Conservation (phyloP, 768 basidiomycete species). For the Auricularia cornea region DNA sequence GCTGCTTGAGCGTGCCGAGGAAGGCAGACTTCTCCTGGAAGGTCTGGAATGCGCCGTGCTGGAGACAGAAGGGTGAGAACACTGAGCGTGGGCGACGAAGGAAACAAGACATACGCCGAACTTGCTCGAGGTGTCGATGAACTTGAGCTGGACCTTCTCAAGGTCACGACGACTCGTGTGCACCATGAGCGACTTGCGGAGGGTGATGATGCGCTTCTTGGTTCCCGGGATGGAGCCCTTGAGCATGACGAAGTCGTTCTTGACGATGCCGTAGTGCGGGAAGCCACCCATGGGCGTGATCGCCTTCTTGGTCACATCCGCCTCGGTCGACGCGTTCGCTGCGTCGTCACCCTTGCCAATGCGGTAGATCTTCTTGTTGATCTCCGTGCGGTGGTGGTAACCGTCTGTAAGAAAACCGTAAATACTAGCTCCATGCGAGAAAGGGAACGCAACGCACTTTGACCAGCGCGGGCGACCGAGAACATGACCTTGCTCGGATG, state of each 20-base stretch:
- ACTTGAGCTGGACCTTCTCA: constrained; percentile 97
- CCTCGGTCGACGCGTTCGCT: constrained; percentile 85
- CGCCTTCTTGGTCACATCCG: constrained; percentile 85
- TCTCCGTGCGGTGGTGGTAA: constrained; percentile 93
- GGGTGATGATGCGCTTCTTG: constrained; percentile 95
- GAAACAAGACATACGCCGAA: constrained; percentile 63
- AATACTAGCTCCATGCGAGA: background rate
- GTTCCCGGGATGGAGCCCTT: constrained; percentile 95
- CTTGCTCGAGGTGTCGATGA: constrained; percentile 97
- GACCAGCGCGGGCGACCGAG: constrained; percentile 99
- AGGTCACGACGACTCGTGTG: constrained; percentile 94
- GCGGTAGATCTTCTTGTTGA: constrained; percentile 99
- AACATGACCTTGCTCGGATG: constrained; percentile 99
- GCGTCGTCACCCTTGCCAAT: constrained; percentile 74
- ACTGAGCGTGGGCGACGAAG: background rate
- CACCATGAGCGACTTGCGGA: constrained; percentile 94
- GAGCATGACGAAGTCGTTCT: constrained; percentile 96
- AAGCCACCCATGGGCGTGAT: constrained; percentile 99
- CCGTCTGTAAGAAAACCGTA: constrained; percentile 49
- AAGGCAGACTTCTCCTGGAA: constrained; percentile 94
- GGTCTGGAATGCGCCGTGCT: constrained; percentile 97
- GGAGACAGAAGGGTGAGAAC: constrained; percentile 8
- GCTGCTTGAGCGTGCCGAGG: constrained; percentile 83
- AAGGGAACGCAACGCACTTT: constrained; percentile 59
- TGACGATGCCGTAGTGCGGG: constrained; percentile 97